phyloP scores from a whole-genome alignment of 129 eudicot species.

The Rutidosis leptorrhynchoides region DNA sequence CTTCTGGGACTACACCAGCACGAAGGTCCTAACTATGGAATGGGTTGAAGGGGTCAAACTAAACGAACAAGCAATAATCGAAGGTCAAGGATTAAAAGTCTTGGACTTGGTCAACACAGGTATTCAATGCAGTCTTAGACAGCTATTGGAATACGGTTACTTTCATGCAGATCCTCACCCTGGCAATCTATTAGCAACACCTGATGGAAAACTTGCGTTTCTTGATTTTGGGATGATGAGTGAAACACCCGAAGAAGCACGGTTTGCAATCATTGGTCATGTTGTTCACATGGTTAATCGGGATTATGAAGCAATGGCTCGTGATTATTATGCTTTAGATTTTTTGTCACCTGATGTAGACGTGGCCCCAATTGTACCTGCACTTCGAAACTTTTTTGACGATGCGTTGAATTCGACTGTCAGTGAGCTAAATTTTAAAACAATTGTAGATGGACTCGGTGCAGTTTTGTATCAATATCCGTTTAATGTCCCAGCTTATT shows the following conservation, averaged over 20 bases:
- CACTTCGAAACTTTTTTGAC: conserved; percentile 80
- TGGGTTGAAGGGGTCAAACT: conserved; percentile 97
- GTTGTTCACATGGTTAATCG: conserved; percentile 99
- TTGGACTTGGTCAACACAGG: conserved; percentile 89
- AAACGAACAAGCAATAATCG: conserved; percentile 83
- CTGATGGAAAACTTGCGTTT: conserved; percentile 96
- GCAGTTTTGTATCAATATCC: conserved; percentile 87
- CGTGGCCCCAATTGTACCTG: conserved; percentile 92
- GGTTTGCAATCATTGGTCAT: conserved; percentile 96
- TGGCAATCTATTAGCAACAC: conserved; percentile 87
- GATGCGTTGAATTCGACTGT: conserved; percentile 85
- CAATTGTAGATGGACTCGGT: conserved; percentile 90
- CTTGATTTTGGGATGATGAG: conserved; percentile 99
- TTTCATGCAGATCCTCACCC: conserved; percentile 99
- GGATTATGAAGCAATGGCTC: conserved; percentile 99
- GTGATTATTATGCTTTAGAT: conserved; percentile 83
- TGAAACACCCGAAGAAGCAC: conserved; percentile 93
- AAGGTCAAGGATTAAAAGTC: conserved; percentile 86
- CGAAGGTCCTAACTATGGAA: conserved; percentile 90
- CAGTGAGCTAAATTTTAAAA: conserved; percentile 92
- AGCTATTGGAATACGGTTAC: conserved; percentile 92
- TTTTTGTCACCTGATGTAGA: conserved; percentile 89
- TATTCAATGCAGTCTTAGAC: conserved; percentile 91
- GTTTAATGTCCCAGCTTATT: conserved; percentile 91
- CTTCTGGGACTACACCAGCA: conserved; percentile 94